phyloP scores from a whole-genome alignment of 768 basidiomycete genomes.

The Scleroderma bovista region DNA sequence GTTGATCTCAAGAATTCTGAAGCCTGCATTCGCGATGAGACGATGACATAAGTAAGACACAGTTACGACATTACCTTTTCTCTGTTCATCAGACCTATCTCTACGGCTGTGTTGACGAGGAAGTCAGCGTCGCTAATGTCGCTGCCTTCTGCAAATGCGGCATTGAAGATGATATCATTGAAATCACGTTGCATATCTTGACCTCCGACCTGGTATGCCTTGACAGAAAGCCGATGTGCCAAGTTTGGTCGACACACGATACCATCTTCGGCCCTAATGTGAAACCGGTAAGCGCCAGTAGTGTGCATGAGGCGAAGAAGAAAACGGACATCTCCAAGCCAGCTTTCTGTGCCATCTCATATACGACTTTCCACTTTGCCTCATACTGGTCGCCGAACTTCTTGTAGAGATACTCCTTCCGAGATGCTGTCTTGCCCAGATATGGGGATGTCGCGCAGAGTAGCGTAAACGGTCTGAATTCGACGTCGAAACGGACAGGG shows the following conservation, averaged over 20 bases:
- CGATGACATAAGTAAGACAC: background rate
- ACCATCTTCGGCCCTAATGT: conserved; percentile 32
- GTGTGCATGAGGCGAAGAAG: background rate
- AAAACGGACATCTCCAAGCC: conserved; percentile 21
- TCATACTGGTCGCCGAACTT: conserved; percentile 24
- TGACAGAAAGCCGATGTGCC: conserved; percentile 41
- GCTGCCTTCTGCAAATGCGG: conserved; percentile 34
- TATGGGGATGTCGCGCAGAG: conserved; percentile 17
- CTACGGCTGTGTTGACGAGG: conserved; percentile 34
- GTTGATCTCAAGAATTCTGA: conserved; percentile 36
- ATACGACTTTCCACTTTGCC: conserved; percentile 22
- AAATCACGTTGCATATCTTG: conserved; percentile 34
- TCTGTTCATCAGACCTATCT: conserved; percentile 35
- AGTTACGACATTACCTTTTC: conserved; percentile 26
- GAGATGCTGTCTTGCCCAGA: conserved; percentile 12
- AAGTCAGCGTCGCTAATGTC: conserved; percentile 33
- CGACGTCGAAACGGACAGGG: conserved; percentile 30
- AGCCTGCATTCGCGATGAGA: conserved; percentile 24
- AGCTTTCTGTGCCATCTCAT: conserved; percentile 25
- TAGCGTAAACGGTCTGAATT: conserved; percentile 31
- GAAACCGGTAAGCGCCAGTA: background rate
- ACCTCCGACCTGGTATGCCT: conserved; percentile 39
- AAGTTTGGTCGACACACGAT: conserved; percentile 34
- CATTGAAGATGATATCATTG: conserved; percentile 34
- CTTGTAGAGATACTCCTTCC: conserved; percentile 18